phyloP scores from a whole-genome alignment of 2,329 filamentous ascomycete genomes.

The Beauveria varroae region DNA sequence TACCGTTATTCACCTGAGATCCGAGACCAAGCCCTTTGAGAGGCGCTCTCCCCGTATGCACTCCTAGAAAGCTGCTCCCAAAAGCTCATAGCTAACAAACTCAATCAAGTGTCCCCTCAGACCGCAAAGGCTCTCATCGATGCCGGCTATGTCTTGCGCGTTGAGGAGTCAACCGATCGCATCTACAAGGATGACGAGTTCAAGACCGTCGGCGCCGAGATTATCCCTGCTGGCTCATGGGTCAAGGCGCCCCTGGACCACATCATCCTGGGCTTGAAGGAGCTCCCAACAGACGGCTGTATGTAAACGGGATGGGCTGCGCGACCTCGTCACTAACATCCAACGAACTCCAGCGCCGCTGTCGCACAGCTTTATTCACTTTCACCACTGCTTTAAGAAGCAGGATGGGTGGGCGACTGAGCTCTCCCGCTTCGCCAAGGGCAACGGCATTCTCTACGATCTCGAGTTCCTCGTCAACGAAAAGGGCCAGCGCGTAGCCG shows the following conservation, averaged over 20 bases:
- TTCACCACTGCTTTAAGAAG: conserved; percentile 64
- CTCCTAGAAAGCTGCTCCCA: not conserved
- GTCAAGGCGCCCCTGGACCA: conserved; percentile 57
- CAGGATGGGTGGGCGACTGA: conserved; percentile 71
- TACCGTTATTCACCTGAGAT: conserved; percentile 11
- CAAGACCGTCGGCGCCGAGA: conserved; percentile 51
- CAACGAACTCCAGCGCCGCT: conserved; percentile 28
- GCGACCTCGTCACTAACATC: not conserved
- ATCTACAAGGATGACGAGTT: conserved; percentile 58
- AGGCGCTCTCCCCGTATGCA: conserved; percentile 12
- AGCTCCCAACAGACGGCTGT: conserved; percentile 64
- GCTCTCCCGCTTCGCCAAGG: conserved; percentile 45
- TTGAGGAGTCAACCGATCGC: conserved; percentile 57
- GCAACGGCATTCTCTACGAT: conserved; percentile 68
- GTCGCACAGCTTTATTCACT: conserved; percentile 64
- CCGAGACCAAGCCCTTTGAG: conserved; percentile 14
- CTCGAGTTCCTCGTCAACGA: conserved; percentile 79
- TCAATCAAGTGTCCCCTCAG: conserved; percentile 16
- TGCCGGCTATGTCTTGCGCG: conserved; percentile 59
- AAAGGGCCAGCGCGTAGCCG: conserved; percentile 61
- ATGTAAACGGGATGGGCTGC: conserved; percentile 18
- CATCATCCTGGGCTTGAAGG: conserved; percentile 71
- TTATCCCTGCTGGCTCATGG: conserved; percentile 63
- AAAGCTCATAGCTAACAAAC: not conserved
- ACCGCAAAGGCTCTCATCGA: conserved; percentile 43